Base-by-base conservation (phyloP, 2,329 filamentous ascomycete species). In the Thelonectria rubi region DNA sequence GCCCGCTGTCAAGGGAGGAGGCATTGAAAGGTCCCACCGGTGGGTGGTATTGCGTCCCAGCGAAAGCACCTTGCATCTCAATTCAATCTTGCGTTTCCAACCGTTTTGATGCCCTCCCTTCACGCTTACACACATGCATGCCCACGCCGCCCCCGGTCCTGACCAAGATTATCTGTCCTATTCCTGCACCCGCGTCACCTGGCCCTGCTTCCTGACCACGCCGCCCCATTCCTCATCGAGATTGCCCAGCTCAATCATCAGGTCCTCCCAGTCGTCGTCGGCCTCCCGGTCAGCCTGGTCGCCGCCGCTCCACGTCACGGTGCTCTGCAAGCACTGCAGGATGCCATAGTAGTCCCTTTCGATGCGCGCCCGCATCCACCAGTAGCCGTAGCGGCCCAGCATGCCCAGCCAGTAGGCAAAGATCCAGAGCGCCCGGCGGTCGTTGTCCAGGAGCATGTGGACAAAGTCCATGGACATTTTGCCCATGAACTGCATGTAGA, bases 281-380 rank as follows among this genome's bases (percentile, higher is more conserved):
- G 24, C 34, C 45, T 39, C 37, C 20, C 47, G 17, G 18, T 26
- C 42, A 32, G 51, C 26, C 26, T 24, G 14, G 15, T 24, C 32
- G 8, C 17, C 32, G 26, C 11, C 11, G 11, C n/a, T 21, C 20
- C 45, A 47, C 4, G 4, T 51, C 39, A 7, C 20, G n/a, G 34
- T 5, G 21, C n/a, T 10, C 21, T 21, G 21, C 17, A 60, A 24
- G 34, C 18, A 51, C 24, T 30, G 1, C 21, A 40, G n/a, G 14
- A 53, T 56, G 21, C 52, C 48, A 6, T 30, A 17, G 34, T 51
- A 55, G 17, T 55, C 52, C 10, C 52, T 52, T 20, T 20, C 24
- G n/a, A 56, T 53, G 10, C 58, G 37, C 15, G 32, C 20, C 10
- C 58, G 47, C 53, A 60, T 34, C 53, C 58, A 60, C 58, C 58